phyloP scores from a whole-genome alignment of 164 flowering plant species.

The Stephania cephalantha region DNA sequence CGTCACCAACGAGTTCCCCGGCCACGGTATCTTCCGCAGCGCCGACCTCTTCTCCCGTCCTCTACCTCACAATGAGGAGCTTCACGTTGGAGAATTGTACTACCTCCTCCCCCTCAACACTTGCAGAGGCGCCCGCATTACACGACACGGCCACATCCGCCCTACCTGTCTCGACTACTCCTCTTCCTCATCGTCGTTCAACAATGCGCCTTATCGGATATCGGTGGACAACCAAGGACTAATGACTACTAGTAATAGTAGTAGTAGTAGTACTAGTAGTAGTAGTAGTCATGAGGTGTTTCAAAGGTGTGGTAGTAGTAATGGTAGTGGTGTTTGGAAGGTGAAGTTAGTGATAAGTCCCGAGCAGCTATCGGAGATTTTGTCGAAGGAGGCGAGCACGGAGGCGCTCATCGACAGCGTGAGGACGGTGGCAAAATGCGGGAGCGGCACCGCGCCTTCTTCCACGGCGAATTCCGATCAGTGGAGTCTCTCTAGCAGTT shows the following conservation, averaged over 20 bases:
- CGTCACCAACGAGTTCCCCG: slow-evolving; percentile 70
- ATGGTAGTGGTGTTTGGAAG: slow-evolving; percentile 60
- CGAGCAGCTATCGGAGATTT: slow-evolving; percentile 57
- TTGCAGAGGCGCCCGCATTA: slow-evolving; percentile 5
- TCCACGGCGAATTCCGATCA: slow-evolving; percentile 50
- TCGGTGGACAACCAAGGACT: slow-evolving; percentile 51
- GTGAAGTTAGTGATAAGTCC: slow-evolving; percentile 84
- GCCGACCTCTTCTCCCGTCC: slow-evolving; percentile 56
- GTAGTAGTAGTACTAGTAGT: too few relatives aligned
- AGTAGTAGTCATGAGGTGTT: slow-evolving; percentile 22
- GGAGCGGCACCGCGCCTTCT: slow-evolving; percentile 26
- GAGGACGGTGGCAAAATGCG: slow-evolving; percentile 78
- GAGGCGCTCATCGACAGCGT: slow-evolving; percentile 73
- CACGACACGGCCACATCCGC: slow-evolving; percentile 32
- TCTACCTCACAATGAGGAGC: slow-evolving; percentile 48
- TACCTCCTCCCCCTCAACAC: slow-evolving; percentile 54
- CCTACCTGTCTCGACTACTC: slow-evolving; percentile 30
- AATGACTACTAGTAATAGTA: not conserved
- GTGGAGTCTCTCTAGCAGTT: slow-evolving; percentile 65
- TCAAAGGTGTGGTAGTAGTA: slow-evolving; percentile 16
- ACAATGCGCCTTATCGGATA: slow-evolving; percentile 59
- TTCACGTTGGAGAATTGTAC: slow-evolving; percentile 51
- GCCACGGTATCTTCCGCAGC: slow-evolving; percentile 55
- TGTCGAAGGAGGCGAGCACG: slow-evolving; percentile 57
- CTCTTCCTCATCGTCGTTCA: not conserved